phyloP scores from a whole-genome alignment of 139 green algal genomes.

The Picochlorum sp. region DNA sequence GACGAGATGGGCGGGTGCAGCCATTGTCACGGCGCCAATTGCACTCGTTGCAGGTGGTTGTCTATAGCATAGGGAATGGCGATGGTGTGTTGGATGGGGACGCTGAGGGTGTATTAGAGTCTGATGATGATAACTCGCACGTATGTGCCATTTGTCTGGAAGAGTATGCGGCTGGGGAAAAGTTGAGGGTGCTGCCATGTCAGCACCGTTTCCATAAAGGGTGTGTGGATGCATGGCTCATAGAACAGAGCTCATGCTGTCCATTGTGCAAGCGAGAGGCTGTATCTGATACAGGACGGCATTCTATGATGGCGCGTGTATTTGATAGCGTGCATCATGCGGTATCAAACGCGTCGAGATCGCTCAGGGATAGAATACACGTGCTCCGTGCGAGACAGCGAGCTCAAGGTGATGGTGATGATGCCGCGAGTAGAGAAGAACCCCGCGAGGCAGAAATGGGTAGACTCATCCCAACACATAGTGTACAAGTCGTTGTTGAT shows the following conservation, averaged over 20 bases:
- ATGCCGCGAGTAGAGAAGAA: no score
- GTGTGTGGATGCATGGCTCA: conserved; percentile 49
- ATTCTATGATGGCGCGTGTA: no score
- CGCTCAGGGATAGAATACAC: no score
- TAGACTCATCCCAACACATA: no score
- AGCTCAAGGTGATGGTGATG: no score
- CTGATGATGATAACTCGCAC: conserved; percentile 39
- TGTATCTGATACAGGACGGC: no score
- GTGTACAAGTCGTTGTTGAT: no score
- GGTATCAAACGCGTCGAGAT: no score
- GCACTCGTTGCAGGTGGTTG: conserved; percentile 21
- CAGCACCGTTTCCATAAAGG: conserved; percentile 38
- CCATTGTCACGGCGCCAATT: background rate
- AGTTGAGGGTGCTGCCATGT: conserved; percentile 57
- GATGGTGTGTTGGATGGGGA: background rate
- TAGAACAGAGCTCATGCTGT: conserved; percentile 29
- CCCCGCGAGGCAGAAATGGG: no score
- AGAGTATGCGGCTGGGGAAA: conserved; percentile 41
- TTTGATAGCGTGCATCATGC: no score
- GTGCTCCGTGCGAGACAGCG: no score
- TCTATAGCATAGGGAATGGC: background rate
- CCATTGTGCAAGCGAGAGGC: conserved; percentile 38
- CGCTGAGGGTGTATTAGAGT: conserved; percentile 8
- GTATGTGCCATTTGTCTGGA: conserved; percentile 53
- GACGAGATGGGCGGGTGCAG: background rate